Evolutionary conservation across 2,329 filamentous ascomycete genomes (phyloP).

Genomic region (Botrytis medusae): DNA sequence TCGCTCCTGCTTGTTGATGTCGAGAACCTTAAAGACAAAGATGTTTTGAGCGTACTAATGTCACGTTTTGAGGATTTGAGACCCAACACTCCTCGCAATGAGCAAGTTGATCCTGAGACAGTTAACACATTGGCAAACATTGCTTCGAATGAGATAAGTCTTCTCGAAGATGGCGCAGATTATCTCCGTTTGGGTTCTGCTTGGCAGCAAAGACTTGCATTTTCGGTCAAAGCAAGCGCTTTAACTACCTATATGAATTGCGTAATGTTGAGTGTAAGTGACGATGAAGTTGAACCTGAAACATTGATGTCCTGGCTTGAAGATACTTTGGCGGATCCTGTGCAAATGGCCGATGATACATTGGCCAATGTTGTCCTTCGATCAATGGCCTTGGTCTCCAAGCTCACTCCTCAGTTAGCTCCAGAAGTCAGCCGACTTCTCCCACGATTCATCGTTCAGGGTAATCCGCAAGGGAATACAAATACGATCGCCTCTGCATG

Average conservation of each 20-base stretch:
- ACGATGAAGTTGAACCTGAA: constrained; percentile 77
- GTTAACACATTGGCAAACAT: constrained; percentile 68
- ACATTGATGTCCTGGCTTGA: constrained; percentile 83
- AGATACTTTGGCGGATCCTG: constrained; percentile 71
- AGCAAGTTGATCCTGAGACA: constrained; percentile 54
- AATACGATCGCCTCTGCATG: constrained; percentile 80
- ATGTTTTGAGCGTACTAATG: constrained; percentile 74
- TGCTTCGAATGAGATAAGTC: constrained; percentile 77
- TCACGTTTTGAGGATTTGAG: constrained; percentile 46
- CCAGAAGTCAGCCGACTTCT: constrained; percentile 75
- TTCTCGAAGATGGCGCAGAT: constrained; percentile 85
- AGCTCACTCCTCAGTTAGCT: constrained; percentile 69
- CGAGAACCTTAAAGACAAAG: constrained; percentile 56
- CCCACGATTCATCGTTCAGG: constrained; percentile 85
- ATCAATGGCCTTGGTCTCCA: constrained; percentile 78
- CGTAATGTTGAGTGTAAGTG: constrained; percentile 65
- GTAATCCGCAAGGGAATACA: constrained; percentile 65
- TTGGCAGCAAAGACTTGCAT: constrained; percentile 83
- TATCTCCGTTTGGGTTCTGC: constrained; percentile 83
- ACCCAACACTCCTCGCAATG: constrained; percentile 43
- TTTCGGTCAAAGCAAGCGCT: constrained; percentile 79
- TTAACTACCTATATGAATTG: constrained; percentile 86
- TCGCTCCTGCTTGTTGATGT: constrained; percentile 69
- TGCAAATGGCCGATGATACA: constrained; percentile 77
- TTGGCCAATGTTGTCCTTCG: constrained; percentile 78